phyloP scores from a whole-genome alignment of 768 basidiomycete species.

The Tulasnella sp. region DNA sequence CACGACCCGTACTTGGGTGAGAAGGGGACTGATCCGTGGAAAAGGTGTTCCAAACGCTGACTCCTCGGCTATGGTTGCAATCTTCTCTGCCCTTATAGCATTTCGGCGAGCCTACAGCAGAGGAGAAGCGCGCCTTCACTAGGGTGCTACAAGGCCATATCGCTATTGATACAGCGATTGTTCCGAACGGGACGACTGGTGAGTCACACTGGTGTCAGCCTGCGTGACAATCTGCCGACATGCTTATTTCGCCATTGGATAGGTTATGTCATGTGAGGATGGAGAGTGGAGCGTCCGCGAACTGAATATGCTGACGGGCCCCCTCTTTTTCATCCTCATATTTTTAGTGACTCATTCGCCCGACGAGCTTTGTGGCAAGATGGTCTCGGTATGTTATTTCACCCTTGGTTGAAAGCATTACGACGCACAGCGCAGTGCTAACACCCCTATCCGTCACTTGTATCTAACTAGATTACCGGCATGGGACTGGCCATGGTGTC shows the following conservation, averaged over 20 bases:
- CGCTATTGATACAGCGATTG: conserved; percentile 77
- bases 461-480: conserved; percentile 45
- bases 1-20: conserved; percentile 82
- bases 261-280: conserved; percentile 47
- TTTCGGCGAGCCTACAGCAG: conserved; percentile 77
- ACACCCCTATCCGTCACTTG: too few species aligned
- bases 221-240: background rate
- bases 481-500: conserved; percentile 93
- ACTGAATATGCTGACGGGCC: background rate
- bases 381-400: conserved; percentile 58
- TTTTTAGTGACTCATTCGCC: conserved; percentile 70
- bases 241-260: conserved; percentile 33
- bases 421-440: too few species aligned
- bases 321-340: background rate
- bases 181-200: conserved; percentile 58
- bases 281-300: background rate
- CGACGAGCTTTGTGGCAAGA: conserved; percentile 78
- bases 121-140: conserved; percentile 86
- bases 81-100: conserved; percentile 48
- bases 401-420: background rate
- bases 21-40: conserved; percentile 28
- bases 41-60: background rate
- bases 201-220: conserved; percentile 22
- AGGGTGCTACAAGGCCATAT: conserved; percentile 90
- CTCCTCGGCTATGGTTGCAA: background rate